Conservation (phyloP, 2,329 filamentous ascomycete species). For the Thielaviopsis populi region DNA sequence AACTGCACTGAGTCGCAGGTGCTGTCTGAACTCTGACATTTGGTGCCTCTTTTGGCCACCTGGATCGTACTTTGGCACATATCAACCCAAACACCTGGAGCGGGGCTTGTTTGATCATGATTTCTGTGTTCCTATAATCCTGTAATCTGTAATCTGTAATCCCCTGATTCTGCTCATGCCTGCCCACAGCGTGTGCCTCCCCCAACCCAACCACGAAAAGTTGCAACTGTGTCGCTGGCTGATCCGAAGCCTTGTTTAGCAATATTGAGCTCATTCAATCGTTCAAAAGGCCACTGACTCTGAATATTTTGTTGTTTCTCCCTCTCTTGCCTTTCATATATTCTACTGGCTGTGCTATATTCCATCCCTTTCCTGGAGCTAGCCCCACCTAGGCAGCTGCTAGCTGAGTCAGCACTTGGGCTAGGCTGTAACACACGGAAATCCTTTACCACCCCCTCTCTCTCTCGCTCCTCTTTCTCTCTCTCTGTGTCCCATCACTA, state of each 20-base stretch:
- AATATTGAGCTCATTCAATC: background rate
- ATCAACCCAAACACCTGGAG: background rate
- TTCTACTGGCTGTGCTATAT: too few species aligned
- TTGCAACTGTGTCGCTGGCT: background rate
- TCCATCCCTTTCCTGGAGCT: background rate
- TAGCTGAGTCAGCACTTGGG: background rate
- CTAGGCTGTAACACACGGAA: background rate
- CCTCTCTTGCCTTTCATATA: background rate
- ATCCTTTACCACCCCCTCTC: background rate
- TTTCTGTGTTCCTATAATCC: constrained; percentile 1
- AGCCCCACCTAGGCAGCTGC: background rate
- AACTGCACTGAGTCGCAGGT: background rate
- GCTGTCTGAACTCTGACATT: background rate
- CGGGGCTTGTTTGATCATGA: constrained; percentile 5
- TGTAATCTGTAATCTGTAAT: background rate
- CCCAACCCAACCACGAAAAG: background rate
- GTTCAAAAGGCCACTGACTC: background rate
- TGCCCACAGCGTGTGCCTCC: background rate
- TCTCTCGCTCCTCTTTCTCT: background rate
- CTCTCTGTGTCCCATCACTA: too few species aligned
- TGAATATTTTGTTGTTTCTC: too few species aligned
- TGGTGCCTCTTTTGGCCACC: background rate
- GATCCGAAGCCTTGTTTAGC: background rate
- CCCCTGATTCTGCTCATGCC: background rate
- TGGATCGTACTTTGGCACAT: background rate